Percentiles rank a stretch among this genome's conserved stretches.
phyloP scores from a whole-genome alignment of 73 alveolate genomes.

The Diophrys sp. region DNA sequence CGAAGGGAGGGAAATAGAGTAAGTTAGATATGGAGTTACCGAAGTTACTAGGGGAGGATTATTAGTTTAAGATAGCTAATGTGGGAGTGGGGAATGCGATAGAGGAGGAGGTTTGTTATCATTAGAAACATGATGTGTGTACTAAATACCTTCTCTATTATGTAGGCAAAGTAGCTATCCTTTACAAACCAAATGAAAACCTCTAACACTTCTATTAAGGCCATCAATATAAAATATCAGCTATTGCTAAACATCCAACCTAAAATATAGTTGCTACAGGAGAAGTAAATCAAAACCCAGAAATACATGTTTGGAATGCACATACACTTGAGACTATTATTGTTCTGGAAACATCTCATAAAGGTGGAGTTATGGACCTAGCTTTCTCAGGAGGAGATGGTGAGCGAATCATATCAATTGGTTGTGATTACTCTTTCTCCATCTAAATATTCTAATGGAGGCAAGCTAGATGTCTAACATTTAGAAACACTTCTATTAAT shows the following conservation, averaged over 20 bases:
- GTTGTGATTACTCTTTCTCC: constrained; percentile 72
- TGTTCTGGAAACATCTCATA: constrained; percentile 71
- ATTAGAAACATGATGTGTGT: constrained; percentile 33
- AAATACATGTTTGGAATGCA: constrained; percentile 90
- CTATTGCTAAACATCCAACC: constrained; percentile 82
- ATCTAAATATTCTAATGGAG: constrained; percentile 79
- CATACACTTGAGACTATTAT: constrained; percentile 78
- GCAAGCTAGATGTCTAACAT: constrained; percentile 72
- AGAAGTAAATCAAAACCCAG: constrained; percentile 71
- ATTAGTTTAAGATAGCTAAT: neutral
- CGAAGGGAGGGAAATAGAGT: too few relatives aligned
- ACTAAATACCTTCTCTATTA: constrained; percentile 72
- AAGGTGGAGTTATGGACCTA: constrained; percentile 72
- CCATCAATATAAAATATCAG: constrained; percentile 80
- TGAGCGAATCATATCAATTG: constrained; percentile 54
- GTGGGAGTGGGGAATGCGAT: neutral
- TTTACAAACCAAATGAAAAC: constrained; percentile 77
- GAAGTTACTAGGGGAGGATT: neutral
- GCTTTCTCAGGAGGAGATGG: constrained; percentile 73
- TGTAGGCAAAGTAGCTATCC: constrained; percentile 81
- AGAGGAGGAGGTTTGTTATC: neutral
- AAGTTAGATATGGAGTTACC: neutral
- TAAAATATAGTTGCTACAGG: constrained; percentile 90
- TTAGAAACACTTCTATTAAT: constrained; percentile 77
- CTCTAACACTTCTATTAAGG: constrained; percentile 88